These are phyloP conservation scores for Anastatica hierochuntica DNA, from an alignment of 345 rosid species.

Conservation along the genomic window DNA sequence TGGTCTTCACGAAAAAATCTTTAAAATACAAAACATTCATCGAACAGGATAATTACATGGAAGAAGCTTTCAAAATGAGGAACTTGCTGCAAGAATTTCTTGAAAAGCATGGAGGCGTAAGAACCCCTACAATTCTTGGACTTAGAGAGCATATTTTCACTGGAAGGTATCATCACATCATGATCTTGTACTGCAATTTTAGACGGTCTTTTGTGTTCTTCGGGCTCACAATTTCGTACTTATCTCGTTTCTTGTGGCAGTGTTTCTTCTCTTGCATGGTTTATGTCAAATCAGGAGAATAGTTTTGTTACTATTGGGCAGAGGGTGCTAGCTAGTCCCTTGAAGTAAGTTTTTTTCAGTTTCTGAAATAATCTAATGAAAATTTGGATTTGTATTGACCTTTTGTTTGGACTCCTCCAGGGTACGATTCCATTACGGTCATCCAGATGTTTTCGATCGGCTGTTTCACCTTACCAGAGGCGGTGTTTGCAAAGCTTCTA, in stretches of 20 bases:
- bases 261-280: constrained; percentile 90
- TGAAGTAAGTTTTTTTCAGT: constrained; percentile 31
- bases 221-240: not conserved
- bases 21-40: not conserved
- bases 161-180: constrained; percentile 48
- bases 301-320: constrained; percentile 82
- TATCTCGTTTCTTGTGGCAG: constrained; percentile 35
- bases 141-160: constrained; percentile 78
- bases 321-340: constrained; percentile 65
- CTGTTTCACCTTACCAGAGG: constrained; percentile 88
- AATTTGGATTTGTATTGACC: not conserved
- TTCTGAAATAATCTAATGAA: constrained; percentile 32
- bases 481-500: constrained; percentile 87
- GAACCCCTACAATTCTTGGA: constrained; percentile 65
- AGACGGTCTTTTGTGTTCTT: constrained; percentile 23
- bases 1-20: not conserved
- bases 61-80: constrained; percentile 81
- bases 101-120: constrained; percentile 53
- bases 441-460: constrained; percentile 91
- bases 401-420: constrained; percentile 26
- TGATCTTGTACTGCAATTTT: not conserved
- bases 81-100: constrained; percentile 71
- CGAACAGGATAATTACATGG: constrained; percentile 68
- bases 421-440: constrained; percentile 92
- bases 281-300: constrained; percentile 79